Evolutionary conservation across 1,139 yeast species (phyloP).

Genomic region (Debaryomyces singareniensis): DNA sequence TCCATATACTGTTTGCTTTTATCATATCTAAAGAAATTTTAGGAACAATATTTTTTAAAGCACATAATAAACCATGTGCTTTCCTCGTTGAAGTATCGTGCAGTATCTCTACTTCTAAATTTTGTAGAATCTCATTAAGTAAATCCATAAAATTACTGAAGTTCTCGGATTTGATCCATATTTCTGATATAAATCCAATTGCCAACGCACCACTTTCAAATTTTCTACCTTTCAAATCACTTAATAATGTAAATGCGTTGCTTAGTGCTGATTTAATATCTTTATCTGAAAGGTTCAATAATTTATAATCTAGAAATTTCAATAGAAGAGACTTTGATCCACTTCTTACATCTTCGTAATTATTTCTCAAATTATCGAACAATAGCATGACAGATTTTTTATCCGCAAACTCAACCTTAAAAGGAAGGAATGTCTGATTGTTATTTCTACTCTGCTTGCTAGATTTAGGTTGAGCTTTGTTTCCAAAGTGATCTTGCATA

Average conservation of each 20-base stretch:
- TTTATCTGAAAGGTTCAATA: conserved; percentile 1
- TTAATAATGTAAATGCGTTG: conserved; percentile 41
- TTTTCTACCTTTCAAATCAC: conserved; percentile 58
- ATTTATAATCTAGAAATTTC: neutral
- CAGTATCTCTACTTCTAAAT: neutral
- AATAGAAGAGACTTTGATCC: conserved; percentile 1
- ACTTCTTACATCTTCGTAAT: conserved; percentile 70
- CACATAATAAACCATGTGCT: neutral
- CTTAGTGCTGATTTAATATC: conserved; percentile 18
- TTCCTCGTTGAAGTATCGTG: neutral
- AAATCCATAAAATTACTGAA: neutral
- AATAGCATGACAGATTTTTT: conserved; percentile 37
- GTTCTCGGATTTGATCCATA: conserved; percentile 8
- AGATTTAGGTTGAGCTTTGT: no score
- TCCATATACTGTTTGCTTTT: neutral
- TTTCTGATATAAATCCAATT: conserved; percentile 40
- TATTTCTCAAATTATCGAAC: conserved; percentile 57
- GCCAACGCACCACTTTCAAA: conserved; percentile 81
- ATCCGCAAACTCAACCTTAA: conserved; percentile 3
- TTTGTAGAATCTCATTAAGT: neutral
- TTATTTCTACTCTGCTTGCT: no score
- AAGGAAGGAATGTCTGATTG: conserved; percentile 4
- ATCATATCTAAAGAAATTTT: neutral
- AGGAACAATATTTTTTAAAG: neutral
- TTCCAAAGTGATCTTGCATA: no score